A percentile compares a stretch with the other conserved stretches of the same genome.
phyloP scores from a whole-genome alignment of 1,284 basidiomycete genomes.

The Boletellus deceptivus region DNA sequence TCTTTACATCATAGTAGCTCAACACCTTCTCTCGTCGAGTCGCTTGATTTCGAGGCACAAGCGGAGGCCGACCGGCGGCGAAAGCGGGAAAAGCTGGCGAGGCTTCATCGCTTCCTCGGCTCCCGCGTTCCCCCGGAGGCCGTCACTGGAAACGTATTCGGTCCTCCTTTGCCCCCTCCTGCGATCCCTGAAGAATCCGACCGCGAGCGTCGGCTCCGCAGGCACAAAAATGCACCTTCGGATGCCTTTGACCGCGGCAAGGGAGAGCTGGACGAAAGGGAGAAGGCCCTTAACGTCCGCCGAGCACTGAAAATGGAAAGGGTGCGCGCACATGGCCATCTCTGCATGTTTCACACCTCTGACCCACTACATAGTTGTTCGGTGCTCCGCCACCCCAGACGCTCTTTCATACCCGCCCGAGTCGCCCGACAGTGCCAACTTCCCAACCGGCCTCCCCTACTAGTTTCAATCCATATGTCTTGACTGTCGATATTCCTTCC shows the following conservation, averaged over 20 bases:
- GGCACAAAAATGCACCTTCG: constrained; percentile 38
- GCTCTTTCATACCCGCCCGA: constrained; percentile 61
- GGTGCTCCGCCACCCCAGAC: constrained; percentile 74
- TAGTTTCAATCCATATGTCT: constrained; percentile 15
- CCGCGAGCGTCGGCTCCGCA: constrained; percentile 10
- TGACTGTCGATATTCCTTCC: constrained; percentile 22
- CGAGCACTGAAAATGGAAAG: constrained; percentile 83
- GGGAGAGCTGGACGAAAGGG: constrained; percentile 64
- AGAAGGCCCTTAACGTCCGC: constrained; percentile 75
- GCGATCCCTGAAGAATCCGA: constrained; percentile 22
- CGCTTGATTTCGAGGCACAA: constrained; percentile 48
- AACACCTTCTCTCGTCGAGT: constrained; percentile 48
- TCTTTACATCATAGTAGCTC: constrained; percentile 33
- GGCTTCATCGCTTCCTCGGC: constrained; percentile 77
- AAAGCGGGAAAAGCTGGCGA: constrained; percentile 72
- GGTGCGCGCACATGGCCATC: constrained; percentile 40
- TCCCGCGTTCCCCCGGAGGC: constrained; percentile 70
- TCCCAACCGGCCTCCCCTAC: constrained; percentile 25
- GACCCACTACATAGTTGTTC: constrained; percentile 54
- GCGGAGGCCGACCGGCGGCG: constrained; percentile 60
- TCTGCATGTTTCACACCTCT: constrained; percentile 5
- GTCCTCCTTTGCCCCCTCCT: constrained; percentile 43
- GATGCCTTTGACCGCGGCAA: constrained; percentile 60
- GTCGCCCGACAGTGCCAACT: constrained; percentile 19
- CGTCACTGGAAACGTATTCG: constrained; percentile 50